Evolutionary conservation across 441 rosid species (phyloP), one percentile per base, ranked within the genome.

Genomic region (Pelargonium australe): DNA sequence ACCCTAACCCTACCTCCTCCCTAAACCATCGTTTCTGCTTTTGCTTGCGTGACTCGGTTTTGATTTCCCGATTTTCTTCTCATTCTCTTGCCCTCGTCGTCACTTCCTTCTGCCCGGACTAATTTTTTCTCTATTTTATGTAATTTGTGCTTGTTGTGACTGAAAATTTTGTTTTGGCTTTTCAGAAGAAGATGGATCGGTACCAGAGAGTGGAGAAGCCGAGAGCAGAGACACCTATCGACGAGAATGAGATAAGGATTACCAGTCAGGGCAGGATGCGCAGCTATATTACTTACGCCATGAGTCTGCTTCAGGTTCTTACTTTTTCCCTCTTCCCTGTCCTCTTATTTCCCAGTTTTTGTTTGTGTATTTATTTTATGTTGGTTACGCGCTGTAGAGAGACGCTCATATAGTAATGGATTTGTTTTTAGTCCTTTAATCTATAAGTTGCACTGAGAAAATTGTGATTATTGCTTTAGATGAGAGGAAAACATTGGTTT

Each of bases 231-330:
- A 80, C 89, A 0, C 87, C 91, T 58, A 92, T 91, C 73, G 94
- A 88, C 41, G 95, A 89, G 90, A 95, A 95, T 72, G 97, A 92
- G 92, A 95, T 95, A 85, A 89, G 97, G 44, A 86, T 95, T 80
- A 94, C 96, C 10, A 90, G 95, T 80, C 89, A 83, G 76, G 97
- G 99, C 57, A 83, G 94, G 85, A 88, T 89, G 77, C 87, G 95
- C 62, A 90, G 79, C 80, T 95, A 92, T 76, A 95, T 95, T 83
- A 85, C 99, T 53, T 95, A 91, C 66, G 97, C 96, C 76, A 85
- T 86, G 96, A 80, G 80, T 80, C 83, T 91, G 77, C 90, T 95
- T 75, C 96, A 90, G 86, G 97, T 47, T 12, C 55, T 45, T 25
- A 25, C 31, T 25, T 25, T 25, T 0, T 25, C 31, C 31, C 31